Conservation (phyloP, 768 basidiomycete species). For the Candolleomyces aberdarensis region DNA sequence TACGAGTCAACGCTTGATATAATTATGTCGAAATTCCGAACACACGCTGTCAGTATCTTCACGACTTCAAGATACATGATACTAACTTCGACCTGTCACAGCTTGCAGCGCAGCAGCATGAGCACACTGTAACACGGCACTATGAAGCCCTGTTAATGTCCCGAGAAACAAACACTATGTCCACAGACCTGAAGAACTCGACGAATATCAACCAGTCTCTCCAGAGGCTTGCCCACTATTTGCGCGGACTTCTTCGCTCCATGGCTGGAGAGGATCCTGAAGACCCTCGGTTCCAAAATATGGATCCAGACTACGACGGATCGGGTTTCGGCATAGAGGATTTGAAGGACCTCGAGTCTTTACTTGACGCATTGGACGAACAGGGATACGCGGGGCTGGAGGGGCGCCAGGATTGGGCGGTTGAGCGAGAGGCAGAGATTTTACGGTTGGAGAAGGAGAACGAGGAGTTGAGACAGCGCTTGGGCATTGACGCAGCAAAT, state of each 20-base stretch:
- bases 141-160: conserved; percentile 80
- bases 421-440: conserved; percentile 88
- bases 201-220: conserved; percentile 64
- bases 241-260: conserved; percentile 70
- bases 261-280: conserved; percentile 65
- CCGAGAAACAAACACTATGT: conserved; percentile 55
- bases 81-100: conserved; percentile 26
- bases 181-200: conserved; percentile 54
- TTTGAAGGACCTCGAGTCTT: conserved; percentile 37
- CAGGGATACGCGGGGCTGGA: conserved; percentile 30
- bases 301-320: conserved; percentile 37
- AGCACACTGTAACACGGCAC: conserved; percentile 81
- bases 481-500: conserved; percentile 67
- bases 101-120: conserved; percentile 91
- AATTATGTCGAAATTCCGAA: conserved; percentile 95
- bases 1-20: conserved; percentile 94
- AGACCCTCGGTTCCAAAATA: conserved; percentile 21
- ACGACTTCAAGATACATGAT: conserved; percentile 1
- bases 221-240: conserved; percentile 64
- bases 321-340: conserved; percentile 26
- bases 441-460: conserved; percentile 81
- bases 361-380: conserved; percentile 42
- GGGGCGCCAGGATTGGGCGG: conserved; percentile 73
- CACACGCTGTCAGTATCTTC: conserved; percentile 69
- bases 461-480: conserved; percentile 63